Evolutionary conservation across 441 rosid species (phyloP), one percentile per base, ranked within the genome.

Genomic region (Sinapis alba): DNA sequence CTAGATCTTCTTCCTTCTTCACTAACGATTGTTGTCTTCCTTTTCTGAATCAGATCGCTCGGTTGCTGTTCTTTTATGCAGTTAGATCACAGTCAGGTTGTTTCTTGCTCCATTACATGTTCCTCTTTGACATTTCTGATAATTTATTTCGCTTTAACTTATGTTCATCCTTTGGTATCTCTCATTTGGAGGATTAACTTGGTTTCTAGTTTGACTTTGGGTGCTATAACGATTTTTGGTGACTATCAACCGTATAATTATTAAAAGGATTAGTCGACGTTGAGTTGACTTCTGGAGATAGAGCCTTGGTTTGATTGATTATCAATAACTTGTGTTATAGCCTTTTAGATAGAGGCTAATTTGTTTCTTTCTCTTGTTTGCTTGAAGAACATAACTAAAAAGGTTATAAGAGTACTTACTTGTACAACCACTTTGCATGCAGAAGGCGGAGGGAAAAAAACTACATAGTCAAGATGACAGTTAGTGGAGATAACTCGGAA

Each of bases 221-320:
- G 11, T 51, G 13, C 50, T 10, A 41, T 6, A 12, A 41, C 47
- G 47, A 41, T 41, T 43, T 43, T 43, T 36, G 34, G 10, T 43
- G 20, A 28, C 30, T 12, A 5, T 16, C 11, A 18, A 12, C 18
- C 8, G 50, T 53, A 53, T 20, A 43, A 8, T 43, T 43, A n/a
- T 43, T 43, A 43, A 53, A 10, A 19, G 26, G n/a, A 53, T 20
- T 23, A 19, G 24, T 10, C n/a, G 26, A 12, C 59, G 26, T 54
- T 54, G 27, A 20, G n/a, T 9, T 53, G 28, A 54, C 28, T 54
- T n/a, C 50, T 95, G 97, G 98, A 70, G 16, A 8, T 3, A 45
- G 7, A 73, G 11, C 18, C 6, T 15, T 20, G 21, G 87, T 97
- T 51, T 77, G 93, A 70, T 43, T 43, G 99, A 98, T 57, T 95